These are phyloP conservation scores for Phytopythium helicoides DNA, from an alignment of 352 stramenopile genomes.

Conservation along the genomic window DNA sequence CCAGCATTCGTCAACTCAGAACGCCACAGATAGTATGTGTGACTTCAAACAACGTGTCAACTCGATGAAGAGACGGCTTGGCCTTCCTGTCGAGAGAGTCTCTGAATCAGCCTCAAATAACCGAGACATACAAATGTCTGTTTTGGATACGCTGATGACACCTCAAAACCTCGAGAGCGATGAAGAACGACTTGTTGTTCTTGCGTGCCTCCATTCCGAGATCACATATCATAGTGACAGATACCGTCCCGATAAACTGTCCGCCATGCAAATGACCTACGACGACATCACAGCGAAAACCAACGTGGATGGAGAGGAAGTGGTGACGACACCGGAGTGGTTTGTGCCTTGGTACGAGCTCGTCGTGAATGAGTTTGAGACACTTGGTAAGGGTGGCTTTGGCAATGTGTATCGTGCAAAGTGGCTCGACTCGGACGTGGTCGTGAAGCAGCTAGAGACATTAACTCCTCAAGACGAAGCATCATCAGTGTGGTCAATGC, in stretches of 20 bases:
- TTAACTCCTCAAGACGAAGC: not conserved
- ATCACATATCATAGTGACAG: not conserved
- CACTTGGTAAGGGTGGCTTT: not conserved
- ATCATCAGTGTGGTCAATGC: not conserved
- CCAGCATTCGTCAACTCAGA: no score
- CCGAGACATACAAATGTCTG: no score
- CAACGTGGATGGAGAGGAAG: not conserved
- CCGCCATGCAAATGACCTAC: not conserved
- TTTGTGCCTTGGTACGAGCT: constrained; percentile 3
- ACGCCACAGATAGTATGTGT: no score
- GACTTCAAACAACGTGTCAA: no score
- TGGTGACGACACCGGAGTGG: constrained; percentile 1
- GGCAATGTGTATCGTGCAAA: constrained; percentile 10
- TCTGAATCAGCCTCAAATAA: not conserved
- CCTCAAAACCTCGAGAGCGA: not conserved
- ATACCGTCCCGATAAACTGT: not conserved
- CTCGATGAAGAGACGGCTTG: no score
- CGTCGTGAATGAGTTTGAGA: not conserved
- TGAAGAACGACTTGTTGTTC: not conserved
- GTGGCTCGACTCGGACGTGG: constrained; percentile 13
- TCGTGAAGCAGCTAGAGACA: constrained; percentile 8
- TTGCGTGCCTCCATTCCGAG: not conserved
- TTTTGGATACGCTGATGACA: not conserved
- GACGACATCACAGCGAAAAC: not conserved
- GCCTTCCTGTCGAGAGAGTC: no score